A percentile compares a stretch with the other conserved stretches of the same genome.
Conservation (phyloP, 1,284 basidiomycete species). For the Ceratobasidium sp. region DNA sequence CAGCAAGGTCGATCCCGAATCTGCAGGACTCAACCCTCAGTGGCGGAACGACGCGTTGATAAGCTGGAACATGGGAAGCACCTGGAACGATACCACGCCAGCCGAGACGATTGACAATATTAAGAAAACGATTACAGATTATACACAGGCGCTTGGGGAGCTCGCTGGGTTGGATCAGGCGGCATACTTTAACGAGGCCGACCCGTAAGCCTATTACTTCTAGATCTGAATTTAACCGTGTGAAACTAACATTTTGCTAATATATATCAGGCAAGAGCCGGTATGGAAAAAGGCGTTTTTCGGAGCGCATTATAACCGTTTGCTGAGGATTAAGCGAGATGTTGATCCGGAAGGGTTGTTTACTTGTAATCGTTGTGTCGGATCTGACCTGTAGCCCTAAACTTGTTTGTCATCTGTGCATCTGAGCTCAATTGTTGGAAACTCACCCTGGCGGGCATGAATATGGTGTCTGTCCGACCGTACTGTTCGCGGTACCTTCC, state of each 20-base stretch:
- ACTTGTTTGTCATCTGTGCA: too few relatives aligned
- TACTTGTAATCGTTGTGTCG: slow-evolving; percentile 17
- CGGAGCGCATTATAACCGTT: slow-evolving; percentile 2
- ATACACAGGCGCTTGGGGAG: slow-evolving; percentile 52
- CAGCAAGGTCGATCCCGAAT: slow-evolving; percentile 55
- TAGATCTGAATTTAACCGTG: too few relatives aligned
- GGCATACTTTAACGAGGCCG: slow-evolving; percentile 63
- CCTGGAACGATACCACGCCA: slow-evolving; percentile 58
- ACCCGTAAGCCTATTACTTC: too few relatives aligned
- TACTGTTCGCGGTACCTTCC: too few relatives aligned
- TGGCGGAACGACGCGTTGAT: slow-evolving; percentile 60
- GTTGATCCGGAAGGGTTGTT: slow-evolving; percentile 15
- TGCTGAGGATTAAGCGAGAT: slow-evolving; percentile 1
- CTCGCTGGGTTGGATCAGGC: slow-evolving; percentile 56
- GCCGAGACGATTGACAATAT: slow-evolving; percentile 52
- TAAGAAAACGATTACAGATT: slow-evolving; percentile 53
- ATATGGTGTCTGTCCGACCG: too few relatives aligned
- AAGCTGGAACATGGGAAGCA: slow-evolving; percentile 51
- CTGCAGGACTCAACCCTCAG: slow-evolving; percentile 61
- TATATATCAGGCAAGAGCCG: not conserved
- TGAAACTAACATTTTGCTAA: too few relatives aligned
- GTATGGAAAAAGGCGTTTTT: slow-evolving; percentile 1
- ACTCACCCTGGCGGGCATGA: too few relatives aligned
- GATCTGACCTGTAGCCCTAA: too few relatives aligned
- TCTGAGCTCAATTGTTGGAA: too few relatives aligned